A percentile compares a stretch with the other conserved stretches of the same genome.
Evolutionary conservation across 768 basidiomycete genomes (phyloP).

Genomic region (Boletus barrowsii): DNA sequence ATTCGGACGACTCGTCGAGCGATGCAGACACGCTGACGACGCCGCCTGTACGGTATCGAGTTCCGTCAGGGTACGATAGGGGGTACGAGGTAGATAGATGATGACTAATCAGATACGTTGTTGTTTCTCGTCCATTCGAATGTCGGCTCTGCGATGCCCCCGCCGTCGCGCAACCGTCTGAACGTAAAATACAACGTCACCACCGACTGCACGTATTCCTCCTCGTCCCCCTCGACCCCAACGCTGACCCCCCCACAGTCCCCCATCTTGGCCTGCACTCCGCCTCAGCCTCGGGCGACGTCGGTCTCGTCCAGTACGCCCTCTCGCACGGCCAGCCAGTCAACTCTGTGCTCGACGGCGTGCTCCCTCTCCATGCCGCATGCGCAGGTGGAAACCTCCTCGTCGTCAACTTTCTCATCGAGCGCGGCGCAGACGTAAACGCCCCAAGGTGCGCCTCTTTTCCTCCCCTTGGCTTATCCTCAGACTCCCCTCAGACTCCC

Average conservation of each 20-base stretch:
- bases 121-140: background rate
- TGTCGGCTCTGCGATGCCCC: conserved; percentile 28
- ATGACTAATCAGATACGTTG: conserved; percentile 11
- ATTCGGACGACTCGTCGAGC: conserved; percentile 31
- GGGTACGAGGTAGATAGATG: background rate
- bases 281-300: conserved; percentile 80
- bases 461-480: conserved; percentile 10
- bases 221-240: too few species aligned
- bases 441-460: conserved; percentile 68
- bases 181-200: conserved; percentile 53
- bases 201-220: conserved; percentile 44
- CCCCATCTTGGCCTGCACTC: conserved; percentile 75
- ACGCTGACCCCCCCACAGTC: conserved; percentile 39
- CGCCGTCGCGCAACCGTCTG: conserved; percentile 35
- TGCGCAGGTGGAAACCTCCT: conserved; percentile 86
- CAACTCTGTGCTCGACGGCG: conserved; percentile 93
- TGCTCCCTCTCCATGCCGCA: conserved; percentile 95
- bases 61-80: too few species aligned
- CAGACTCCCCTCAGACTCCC: conserved; percentile 49
- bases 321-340: conserved; percentile 92
- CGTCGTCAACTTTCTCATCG: conserved; percentile 85
- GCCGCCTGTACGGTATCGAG: conserved; percentile 18
- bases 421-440: conserved; percentile 96
- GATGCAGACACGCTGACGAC: conserved; percentile 37
- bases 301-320: conserved; percentile 91